A percentile compares a stretch with the other conserved stretches of the same genome.
Conservation (phyloP, 2,329 filamentous ascomycete genomes). For the Nannizziopsis barbatae region DNA sequence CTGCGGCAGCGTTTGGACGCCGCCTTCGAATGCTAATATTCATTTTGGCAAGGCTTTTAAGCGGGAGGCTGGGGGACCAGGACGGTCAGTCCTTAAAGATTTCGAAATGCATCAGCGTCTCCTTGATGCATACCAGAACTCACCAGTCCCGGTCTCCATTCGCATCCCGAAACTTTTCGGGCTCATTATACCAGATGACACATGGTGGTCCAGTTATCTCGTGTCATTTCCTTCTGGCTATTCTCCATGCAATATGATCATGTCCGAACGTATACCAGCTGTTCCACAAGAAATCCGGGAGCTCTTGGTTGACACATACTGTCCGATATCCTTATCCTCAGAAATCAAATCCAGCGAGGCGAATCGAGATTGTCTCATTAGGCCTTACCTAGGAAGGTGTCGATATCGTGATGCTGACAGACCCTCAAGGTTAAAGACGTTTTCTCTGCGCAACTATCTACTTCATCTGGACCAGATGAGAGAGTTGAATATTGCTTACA, state of each 20-base stretch:
- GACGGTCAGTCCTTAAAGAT: slow-evolving; percentile 24
- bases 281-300: slow-evolving; percentile 20
- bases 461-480: slow-evolving; percentile 43
- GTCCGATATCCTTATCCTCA: slow-evolving; percentile 27
- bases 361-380: too few species aligned
- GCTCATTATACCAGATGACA: not conserved
- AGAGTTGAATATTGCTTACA: slow-evolving; percentile 25
- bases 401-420: too few species aligned
- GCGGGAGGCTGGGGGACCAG: slow-evolving; percentile 25
- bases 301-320: slow-evolving; percentile 27
- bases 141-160: not conserved
- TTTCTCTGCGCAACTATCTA: slow-evolving; percentile 22
- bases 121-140: slow-evolving; percentile 11
- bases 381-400: too few species aligned
- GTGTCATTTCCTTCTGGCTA: slow-evolving; percentile 22
- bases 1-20: slow-evolving; percentile 27
- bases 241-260: slow-evolving; percentile 27
- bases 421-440: too few species aligned
- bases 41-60: slow-evolving; percentile 21
- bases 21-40: slow-evolving; percentile 3
- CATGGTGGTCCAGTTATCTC: slow-evolving; percentile 23
- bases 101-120: slow-evolving; percentile 24
- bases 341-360: too few species aligned
- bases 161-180: too few species aligned
- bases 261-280: slow-evolving; percentile 28